Base-by-base conservation (phyloP, 495 filamentous ascomycete species). In the Bathelium albidoporum region DNA sequence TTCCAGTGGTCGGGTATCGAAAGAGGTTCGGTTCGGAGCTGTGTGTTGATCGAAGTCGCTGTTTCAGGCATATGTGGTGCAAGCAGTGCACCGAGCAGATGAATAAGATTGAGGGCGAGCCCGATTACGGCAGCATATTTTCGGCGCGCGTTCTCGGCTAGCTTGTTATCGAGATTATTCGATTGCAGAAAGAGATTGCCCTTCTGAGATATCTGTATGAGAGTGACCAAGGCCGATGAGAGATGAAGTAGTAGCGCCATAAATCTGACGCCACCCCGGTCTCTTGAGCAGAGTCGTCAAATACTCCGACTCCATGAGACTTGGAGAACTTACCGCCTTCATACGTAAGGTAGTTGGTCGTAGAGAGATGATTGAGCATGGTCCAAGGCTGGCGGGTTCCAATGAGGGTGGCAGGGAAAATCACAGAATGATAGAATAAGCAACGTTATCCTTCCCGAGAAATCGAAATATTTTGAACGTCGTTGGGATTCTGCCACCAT, bases 291-390 rank as follows among this genome's bases (percentile, higher is more conserved):
- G 85, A 87, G 71, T 88, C 88, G 22, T 92, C 91, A 73, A 96
- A 96, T 1, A 96, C 92, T 68, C 91, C 91, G 18, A 96, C 80
- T 32, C 86, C 86, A 62, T 89, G 80, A 39, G 90, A 95, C 74
- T 96, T 96, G 68, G 88, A 93, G 79, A 97, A 97, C 70, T 97
- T 97, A 52, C 89, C 90, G 63, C 85, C 83, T 76, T 97, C 92
- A 70, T 97, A 97, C 74, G 94, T 95, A 59, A 96, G 79, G 70
- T 96, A 97, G 70, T 97, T 93, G 0, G 91, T 92, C 0, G 91
- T 91, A 31, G 87, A 91, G 28, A 97, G 75, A 67, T 90, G 88
- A 73, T 92, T 86, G 58, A 95, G 80, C 82, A 84, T 89, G 43
- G 92, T 96, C 92, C 92, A 97, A 49, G 82, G 81, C 65, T 94